Evolutionary conservation across 495 filamentous ascomycete species (phyloP), one percentile per base, ranked within the genome.

Genomic region (Penicillium pancosmium): DNA sequence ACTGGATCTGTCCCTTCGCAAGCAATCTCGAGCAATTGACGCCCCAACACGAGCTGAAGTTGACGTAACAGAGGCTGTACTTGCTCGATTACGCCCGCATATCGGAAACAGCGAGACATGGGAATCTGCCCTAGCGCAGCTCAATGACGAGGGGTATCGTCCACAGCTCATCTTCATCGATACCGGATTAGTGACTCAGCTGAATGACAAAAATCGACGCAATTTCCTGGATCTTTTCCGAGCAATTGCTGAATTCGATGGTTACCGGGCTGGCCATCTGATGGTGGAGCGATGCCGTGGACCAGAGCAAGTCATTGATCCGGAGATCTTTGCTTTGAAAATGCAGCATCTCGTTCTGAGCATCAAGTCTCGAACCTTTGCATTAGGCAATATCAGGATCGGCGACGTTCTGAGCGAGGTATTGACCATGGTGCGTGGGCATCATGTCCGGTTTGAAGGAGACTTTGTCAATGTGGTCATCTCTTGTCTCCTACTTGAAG

Each of bases 401-500:
- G 95, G 94, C 1, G 95, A 99, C 65, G 88, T 99, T 25, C 73
- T 99, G 13, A 91, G 91, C 61, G 84, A 96, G 57, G 93, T 98
- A 8, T 77, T 99, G 25, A 79, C 78, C 41, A 98, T 99, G 93
- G 95, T 99, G 46, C 86, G 95, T 31, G 77, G 79, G 15, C 93
- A 99, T 68, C 95, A 99, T 67, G 95, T 99, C 2, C 83, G 95
- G 9, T 83, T 99, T 34, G 95, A 98, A 67, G 95, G 95, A 2
- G 95, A 99, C 68, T 99, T 97, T 72, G 93, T 98, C 54, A 99
- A 99, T 67, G 94, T 99, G 3, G 93, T 99, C 16, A 90, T 99
- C 54, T 93, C 89, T 34, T 97, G 97, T 50, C 79, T 99, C 38
- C 79, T 99, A 2, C 79, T 99, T 2, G 95, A 99, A 68, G 95